Percentiles rank a stretch among this genome's conserved stretches.
phyloP scores from a whole-genome alignment of 352 stramenopile species.

The Pythium vanterpoolii region DNA sequence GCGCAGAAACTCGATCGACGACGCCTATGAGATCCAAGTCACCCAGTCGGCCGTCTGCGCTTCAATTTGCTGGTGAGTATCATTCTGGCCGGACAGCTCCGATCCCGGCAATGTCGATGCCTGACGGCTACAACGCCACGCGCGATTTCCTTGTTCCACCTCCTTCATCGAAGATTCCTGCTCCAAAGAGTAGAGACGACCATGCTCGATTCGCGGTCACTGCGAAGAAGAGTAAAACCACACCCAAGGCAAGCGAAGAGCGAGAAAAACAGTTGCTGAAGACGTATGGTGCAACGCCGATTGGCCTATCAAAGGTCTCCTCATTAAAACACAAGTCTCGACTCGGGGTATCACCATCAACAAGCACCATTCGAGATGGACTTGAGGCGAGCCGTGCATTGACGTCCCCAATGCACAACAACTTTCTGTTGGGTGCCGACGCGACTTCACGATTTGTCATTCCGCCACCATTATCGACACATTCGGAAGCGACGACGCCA shows the following conservation, averaged over 20 bases:
- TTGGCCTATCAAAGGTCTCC: neutral
- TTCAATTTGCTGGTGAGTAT: neutral
- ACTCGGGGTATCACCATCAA: constrained; percentile 19
- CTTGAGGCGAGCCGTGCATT: neutral
- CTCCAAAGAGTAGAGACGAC: constrained; percentile 41
- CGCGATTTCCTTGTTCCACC: constrained; percentile 9
- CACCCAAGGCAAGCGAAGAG: constrained; percentile 36
- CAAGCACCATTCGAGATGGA: neutral
- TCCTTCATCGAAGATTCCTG: constrained; percentile 33
- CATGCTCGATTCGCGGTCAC: constrained; percentile 20
- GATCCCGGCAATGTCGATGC: constrained; percentile 33
- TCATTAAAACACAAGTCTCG: constrained; percentile 15
- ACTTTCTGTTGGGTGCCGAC: constrained; percentile 18
- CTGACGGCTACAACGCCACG: constrained; percentile 16
- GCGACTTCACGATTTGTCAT: constrained; percentile 39
- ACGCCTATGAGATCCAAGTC: constrained; percentile 30
- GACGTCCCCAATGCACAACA: constrained; percentile 20
- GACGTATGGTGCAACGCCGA: constrained; percentile 42
- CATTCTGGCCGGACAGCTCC: constrained; percentile 14
- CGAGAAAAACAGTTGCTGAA: constrained; percentile 45
- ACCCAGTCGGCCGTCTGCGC: constrained; percentile 16
- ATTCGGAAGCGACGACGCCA: constrained; percentile 12
- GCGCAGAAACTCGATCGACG: constrained; percentile 1
- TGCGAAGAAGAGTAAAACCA: constrained; percentile 6
- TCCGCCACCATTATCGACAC: constrained; percentile 40